phyloP scores from a whole-genome alignment of 148 eudicot genomes.

The Fallopia convolvulus region DNA sequence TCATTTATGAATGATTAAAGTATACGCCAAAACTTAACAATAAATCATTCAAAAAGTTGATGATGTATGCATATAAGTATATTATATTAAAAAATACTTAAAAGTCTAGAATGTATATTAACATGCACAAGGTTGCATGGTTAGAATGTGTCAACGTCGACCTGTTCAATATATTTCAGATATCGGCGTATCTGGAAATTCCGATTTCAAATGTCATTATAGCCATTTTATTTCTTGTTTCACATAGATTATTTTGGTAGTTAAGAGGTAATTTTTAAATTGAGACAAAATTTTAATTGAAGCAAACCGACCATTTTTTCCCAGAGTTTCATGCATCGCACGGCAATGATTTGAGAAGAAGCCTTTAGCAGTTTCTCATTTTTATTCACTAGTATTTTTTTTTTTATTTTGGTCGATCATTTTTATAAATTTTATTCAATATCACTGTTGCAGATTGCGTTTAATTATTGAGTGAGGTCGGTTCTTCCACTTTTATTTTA shows the following conservation, averaged over 20 bases:
- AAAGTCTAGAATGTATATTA: background rate
- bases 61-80: background rate
- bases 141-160: background rate
- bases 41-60: background rate
- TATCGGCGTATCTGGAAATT: background rate
- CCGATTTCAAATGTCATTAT: background rate
- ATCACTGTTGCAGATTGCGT: background rate
- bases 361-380: constrained; percentile 4
- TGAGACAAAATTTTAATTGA: background rate
- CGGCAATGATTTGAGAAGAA: constrained; percentile 7
- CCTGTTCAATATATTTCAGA: background rate
- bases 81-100: background rate
- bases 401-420: background rate
- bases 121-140: background rate
- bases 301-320: background rate
- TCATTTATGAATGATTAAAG: too few relatives aligned
- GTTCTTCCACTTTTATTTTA: background rate
- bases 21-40: too few relatives aligned
- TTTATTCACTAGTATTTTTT: background rate
- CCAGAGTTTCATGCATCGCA: constrained; percentile 3
- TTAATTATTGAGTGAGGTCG: constrained; percentile 5
- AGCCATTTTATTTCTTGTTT: background rate
- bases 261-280: background rate
- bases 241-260: background rate
- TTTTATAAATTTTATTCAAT: background rate